Conservation (phyloP, 768 basidiomycete species). For the Amanita jacksonii region DNA sequence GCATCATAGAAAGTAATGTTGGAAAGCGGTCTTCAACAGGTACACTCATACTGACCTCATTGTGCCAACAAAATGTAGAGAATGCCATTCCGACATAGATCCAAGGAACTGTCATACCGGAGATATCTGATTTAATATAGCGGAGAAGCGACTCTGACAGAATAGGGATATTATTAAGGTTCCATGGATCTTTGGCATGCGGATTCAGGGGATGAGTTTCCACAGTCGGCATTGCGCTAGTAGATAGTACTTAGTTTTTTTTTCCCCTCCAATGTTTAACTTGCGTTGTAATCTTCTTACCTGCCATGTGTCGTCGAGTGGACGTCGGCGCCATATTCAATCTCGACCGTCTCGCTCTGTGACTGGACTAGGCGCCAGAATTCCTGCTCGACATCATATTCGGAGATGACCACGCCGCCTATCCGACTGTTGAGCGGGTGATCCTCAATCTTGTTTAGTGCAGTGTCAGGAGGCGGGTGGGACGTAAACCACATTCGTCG, state of each 20-base stretch:
- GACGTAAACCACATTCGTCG: slow-evolving; percentile 80
- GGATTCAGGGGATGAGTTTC: slow-evolving; percentile 87
- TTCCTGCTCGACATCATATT: slow-evolving; percentile 88
- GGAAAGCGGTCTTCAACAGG: background rate
- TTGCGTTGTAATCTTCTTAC: too few relatives aligned
- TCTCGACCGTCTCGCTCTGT: slow-evolving; percentile 84
- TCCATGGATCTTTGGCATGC: slow-evolving; percentile 92
- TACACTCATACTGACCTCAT: slow-evolving; percentile 51
- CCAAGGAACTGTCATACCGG: slow-evolving; percentile 99
- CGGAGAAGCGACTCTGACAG: slow-evolving; percentile 86
- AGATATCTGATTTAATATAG: slow-evolving; percentile 97
- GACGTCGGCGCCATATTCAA: slow-evolving; percentile 99
- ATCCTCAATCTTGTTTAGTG: slow-evolving; percentile 25
- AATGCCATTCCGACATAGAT: slow-evolving; percentile 99
- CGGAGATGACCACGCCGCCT: slow-evolving; percentile 62
- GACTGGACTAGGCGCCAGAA: slow-evolving; percentile 97
- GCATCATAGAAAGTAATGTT: background rate
- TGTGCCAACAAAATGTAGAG: slow-evolving; percentile 99
- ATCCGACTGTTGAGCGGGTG: slow-evolving; percentile 44
- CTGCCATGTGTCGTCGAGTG: slow-evolving; percentile 97
- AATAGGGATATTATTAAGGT: slow-evolving; percentile 95
- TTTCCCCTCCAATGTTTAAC: background rate
- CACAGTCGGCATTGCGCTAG: slow-evolving; percentile 88
- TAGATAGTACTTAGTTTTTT: slow-evolving; percentile 6
- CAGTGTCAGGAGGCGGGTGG: slow-evolving; percentile 46